Base-by-base conservation (phyloP, 1,284 basidiomycete species). In the Microbotryomycetes sp. region DNA sequence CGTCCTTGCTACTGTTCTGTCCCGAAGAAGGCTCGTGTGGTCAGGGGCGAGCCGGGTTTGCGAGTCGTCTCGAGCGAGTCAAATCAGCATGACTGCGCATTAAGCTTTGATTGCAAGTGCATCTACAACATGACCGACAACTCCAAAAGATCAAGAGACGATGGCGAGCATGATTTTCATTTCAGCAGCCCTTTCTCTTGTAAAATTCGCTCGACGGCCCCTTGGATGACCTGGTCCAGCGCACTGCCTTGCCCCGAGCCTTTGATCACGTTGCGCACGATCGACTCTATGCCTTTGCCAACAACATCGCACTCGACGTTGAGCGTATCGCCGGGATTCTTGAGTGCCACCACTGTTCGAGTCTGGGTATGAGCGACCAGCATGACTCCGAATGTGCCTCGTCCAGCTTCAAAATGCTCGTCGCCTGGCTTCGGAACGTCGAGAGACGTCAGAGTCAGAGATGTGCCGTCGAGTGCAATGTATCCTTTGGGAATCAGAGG, bases 241-340 rank as follows among this genome's bases (percentile, higher is more conserved):
- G 80, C 80, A 3, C 67, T 60, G 3, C 63, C 65, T 47, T 48
- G 22, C 45, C 81, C 80, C 25, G 66, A 65, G 6, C 84, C 83
- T 14, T 83, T 83, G 54, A 93, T 78, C 47, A 87, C 84, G 59
- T 88, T 88, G 45, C 79, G 73, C 3, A 92, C 87, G 59, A 88
- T 86, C 78, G 89, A 89, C 72, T 83, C 82, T 3, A 92, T 87
- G 67, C 88, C 90, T 75, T 92, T 92, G 26, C 87, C 88, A 16
- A 92, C 84, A 84, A 92, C 91, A 71, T 94, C 92, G 52, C 88
- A 90, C 78, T 99, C 94, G 67, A 97, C 84, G 75, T 98, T 98
- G 64, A 97, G 92, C 67, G 82, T 86, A 47, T 85, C 82, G 0
- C 92, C 92, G 0, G 87, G 74, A 12, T 76, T 73, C 77, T 98